Conservation (phyloP, 1,139 yeast species). For the Taiozyma sp. region DNA sequence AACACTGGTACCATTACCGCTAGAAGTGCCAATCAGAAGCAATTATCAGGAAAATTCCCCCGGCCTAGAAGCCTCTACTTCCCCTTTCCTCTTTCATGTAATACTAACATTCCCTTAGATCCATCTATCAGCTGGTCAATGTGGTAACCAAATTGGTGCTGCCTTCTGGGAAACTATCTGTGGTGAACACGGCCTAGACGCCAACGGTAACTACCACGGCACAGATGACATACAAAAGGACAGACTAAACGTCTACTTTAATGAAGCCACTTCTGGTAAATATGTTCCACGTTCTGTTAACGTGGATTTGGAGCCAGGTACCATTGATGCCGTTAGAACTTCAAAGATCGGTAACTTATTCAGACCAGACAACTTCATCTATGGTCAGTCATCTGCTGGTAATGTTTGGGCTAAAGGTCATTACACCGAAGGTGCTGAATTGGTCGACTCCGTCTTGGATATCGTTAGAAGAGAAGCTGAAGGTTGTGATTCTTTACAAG, state of each 20-base stretch:
- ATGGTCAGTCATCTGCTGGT: conserved; percentile 98
- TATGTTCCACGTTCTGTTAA: conserved; percentile 98
- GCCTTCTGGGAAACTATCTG: conserved; percentile 98
- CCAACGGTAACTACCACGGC: conserved; percentile 74
- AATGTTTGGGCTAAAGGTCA: conserved; percentile 99
- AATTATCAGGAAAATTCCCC: background rate
- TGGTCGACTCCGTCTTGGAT: conserved; percentile 91
- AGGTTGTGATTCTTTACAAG: conserved; percentile 96
- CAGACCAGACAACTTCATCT: conserved; percentile 96
- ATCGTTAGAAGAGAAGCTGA: conserved; percentile 95
- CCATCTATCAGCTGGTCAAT: conserved; percentile 96
- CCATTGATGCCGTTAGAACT: conserved; percentile 94
- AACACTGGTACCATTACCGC: background rate
- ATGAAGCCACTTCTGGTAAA: conserved; percentile 95
- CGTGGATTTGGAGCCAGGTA: conserved; percentile 97
- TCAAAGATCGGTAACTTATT: conserved; percentile 88
- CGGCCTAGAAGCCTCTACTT: background rate
- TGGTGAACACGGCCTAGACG: conserved; percentile 93
- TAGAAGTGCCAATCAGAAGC: background rate
- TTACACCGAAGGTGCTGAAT: conserved; percentile 95
- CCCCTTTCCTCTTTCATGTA: background rate
- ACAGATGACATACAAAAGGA: conserved; percentile 71
- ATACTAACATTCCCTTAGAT: conserved; percentile 40
- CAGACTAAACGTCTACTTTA: conserved; percentile 92
- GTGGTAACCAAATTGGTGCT: conserved; percentile 99